A percentile compares a stretch with the other conserved stretches of the same genome.
These are phyloP conservation scores for Daldinia concentrica DNA, from an alignment of 495 filamentous ascomycete genomes.

Conservation along the genomic window DNA sequence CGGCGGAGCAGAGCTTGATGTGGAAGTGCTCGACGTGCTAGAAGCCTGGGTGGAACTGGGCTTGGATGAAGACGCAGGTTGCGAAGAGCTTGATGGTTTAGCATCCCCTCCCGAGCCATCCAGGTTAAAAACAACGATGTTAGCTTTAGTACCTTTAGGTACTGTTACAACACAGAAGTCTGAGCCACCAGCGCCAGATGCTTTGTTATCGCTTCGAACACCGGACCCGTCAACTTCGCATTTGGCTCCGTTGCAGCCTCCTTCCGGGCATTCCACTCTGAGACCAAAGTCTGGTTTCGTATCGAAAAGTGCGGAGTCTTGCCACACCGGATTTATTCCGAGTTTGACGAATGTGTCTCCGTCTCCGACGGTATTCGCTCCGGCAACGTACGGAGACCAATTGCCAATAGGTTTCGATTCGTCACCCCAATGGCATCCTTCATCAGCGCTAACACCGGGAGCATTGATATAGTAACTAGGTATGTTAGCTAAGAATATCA, in stretches of 20 bases:
- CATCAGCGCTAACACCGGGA: slow-evolving; percentile 67
- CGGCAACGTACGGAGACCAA: slow-evolving; percentile 82
- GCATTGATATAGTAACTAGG: slow-evolving; percentile 80
- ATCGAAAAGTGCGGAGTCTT: slow-evolving; percentile 64
- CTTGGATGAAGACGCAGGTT: slow-evolving; percentile 22
- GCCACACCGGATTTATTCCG: slow-evolving; percentile 82
- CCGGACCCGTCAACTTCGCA: slow-evolving; percentile 71
- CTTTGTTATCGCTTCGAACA: slow-evolving; percentile 67
- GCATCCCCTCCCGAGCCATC: slow-evolving; percentile 47
- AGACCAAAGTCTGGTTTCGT: slow-evolving; percentile 72
- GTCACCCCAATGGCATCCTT: slow-evolving; percentile 78
- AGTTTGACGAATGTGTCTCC: slow-evolving; percentile 80
- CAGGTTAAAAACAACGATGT: slow-evolving; percentile 68
- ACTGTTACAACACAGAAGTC: slow-evolving; percentile 83
- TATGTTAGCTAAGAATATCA: slow-evolving; percentile 11
- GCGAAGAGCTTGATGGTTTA: slow-evolving; percentile 31
- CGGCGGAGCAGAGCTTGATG: slow-evolving; percentile 41
- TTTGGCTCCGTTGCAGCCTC: slow-evolving; percentile 75
- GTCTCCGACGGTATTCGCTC: slow-evolving; percentile 71
- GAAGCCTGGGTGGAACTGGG: slow-evolving; percentile 33
- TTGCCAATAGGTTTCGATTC: slow-evolving; percentile 73
- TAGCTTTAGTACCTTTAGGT: slow-evolving; percentile 71
- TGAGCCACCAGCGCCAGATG: slow-evolving; percentile 73
- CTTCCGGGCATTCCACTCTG: slow-evolving; percentile 73
- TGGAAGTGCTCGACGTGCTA: slow-evolving; percentile 30